Evolutionary conservation across 257 asterid species (phyloP).

Genomic region (Orobanche coerulescens): DNA sequence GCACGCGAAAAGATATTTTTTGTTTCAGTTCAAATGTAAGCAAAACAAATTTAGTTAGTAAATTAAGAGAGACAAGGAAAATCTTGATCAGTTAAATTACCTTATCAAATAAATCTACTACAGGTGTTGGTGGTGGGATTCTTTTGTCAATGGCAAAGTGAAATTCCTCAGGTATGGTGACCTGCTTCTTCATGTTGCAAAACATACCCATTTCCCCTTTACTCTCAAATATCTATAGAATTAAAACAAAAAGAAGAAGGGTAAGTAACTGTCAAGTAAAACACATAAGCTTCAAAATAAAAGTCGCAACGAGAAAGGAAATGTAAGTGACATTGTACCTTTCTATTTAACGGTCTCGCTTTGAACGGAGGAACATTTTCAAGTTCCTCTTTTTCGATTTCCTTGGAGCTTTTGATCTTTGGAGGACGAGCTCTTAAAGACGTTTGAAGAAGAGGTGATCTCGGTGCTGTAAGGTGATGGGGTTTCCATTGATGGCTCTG

Average conservation of each 20-base stretch:
- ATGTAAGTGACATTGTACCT: constrained; percentile 36
- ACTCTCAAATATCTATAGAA: constrained; percentile 73
- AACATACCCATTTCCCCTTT: constrained; percentile 84
- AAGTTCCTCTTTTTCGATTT: constrained; percentile 64
- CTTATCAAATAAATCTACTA: constrained; percentile 72
- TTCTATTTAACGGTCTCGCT: constrained; percentile 85
- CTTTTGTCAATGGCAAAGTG: constrained; percentile 79
- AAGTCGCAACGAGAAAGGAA: neutral
- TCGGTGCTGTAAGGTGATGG: constrained; percentile 78
- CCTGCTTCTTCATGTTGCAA: constrained; percentile 67
- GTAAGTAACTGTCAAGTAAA: neutral
- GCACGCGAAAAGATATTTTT: neutral
- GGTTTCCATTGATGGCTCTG: constrained; percentile 71
- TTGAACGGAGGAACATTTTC: constrained; percentile 70
- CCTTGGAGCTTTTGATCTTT: constrained; percentile 56
- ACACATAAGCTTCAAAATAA: neutral
- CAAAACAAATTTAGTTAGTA: neutral
- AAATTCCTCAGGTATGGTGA: constrained; percentile 78
- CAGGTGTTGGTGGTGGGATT: constrained; percentile 66
- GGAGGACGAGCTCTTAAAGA: constrained; percentile 81
- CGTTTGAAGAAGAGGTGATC: constrained; percentile 75
- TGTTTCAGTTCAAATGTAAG: neutral
- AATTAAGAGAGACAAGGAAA: neutral
- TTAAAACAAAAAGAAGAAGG: neutral
- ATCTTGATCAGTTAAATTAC: constrained; percentile 21